phyloP scores from a whole-genome alignment of 1,139 yeast genomes.

The Pichia sp. region DNA sequence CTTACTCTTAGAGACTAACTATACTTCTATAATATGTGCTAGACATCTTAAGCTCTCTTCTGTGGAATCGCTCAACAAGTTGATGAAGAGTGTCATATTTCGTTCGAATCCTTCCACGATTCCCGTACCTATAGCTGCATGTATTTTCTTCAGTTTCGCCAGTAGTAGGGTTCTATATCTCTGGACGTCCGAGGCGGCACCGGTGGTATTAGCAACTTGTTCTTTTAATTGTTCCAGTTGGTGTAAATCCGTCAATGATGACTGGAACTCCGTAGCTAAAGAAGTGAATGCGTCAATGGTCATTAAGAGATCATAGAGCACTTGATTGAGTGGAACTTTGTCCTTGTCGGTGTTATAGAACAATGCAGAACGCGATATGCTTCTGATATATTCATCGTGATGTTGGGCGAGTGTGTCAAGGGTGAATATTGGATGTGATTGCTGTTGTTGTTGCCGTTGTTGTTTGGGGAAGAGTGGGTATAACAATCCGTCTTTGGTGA shows the following conservation, averaged over 20 bases:
- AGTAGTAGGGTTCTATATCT: slow-evolving; percentile 7
- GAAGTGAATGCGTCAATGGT: slow-evolving; percentile 6
- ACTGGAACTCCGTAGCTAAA: slow-evolving; percentile 6
- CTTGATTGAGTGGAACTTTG: slow-evolving; percentile 5
- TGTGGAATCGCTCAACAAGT: slow-evolving; percentile 29
- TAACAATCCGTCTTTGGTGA: slow-evolving; percentile 5
- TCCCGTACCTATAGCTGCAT: slow-evolving; percentile 19
- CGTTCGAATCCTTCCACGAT: slow-evolving; percentile 24
- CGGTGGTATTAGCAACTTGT: too few species aligned
- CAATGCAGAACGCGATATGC: slow-evolving; percentile 20
- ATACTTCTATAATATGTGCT: slow-evolving; percentile 25
- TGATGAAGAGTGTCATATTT: slow-evolving; percentile 26
- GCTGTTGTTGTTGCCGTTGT: too few species aligned
- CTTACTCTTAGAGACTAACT: too few species aligned
- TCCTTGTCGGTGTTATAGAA: slow-evolving; percentile 4
- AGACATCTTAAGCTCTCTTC: slow-evolving; percentile 28
- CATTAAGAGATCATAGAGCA: slow-evolving; percentile 4
- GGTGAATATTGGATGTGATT: too few species aligned
- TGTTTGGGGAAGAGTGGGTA: neutral
- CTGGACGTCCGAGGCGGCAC: neutral
- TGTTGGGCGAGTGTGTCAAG: slow-evolving; percentile 41
- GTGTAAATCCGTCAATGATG: slow-evolving; percentile 2
- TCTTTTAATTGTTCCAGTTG: neutral
- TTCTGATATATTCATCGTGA: slow-evolving; percentile 27
- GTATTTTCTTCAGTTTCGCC: slow-evolving; percentile 16